Base-by-base conservation (phyloP, 495 filamentous ascomycete species). In the Darksidea phi region DNA sequence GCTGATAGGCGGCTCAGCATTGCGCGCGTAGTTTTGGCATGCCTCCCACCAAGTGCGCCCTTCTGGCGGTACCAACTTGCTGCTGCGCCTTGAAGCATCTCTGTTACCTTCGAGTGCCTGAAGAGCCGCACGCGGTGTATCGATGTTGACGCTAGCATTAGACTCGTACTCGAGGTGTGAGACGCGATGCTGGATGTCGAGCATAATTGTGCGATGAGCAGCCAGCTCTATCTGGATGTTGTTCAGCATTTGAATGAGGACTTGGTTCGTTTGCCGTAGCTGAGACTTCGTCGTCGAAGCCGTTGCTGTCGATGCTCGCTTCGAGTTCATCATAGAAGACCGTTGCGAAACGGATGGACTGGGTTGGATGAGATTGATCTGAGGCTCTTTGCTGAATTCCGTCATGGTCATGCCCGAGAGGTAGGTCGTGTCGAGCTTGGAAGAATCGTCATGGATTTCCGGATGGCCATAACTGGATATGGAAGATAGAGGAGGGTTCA, bases 161-260 rank as follows among this genome's bases (percentile, higher is more conserved):
- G 48, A 54, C 18, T 63, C 54, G 24, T 63, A 48, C 38, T 63
- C 60, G 2, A 63, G 46, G 18, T 63, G 53, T 2, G 60, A 57
- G 34, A 63, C 60, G 11, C 60, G 45, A 17, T 63, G 60, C 26
- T 63, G 60, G 17, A 63, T 57, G 28, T 63, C 60, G 18, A 63
- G 60, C 47, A 63, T 56, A 47, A 63, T 63, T 6, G 41, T 20
- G 17, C 60, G 60, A 28, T 63, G 60, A 10, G 60, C 60, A 8
- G 60, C 17, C 15, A 63, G 60, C 38, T 63, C 60, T 7, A 37
- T 21, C 18, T 57, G 54, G 25, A 63, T 63, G 25, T 57, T 63
- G 18, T 57, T 53, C 7, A 63, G 43, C 60, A 63, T 63, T 12
- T 63, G 53, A 12, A 63, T 32, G 26, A 63, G 54, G 46, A 63